Base-by-base conservation (phyloP, 2,329 filamentous ascomycete species). In the Geosmithia putterillii region DNA sequence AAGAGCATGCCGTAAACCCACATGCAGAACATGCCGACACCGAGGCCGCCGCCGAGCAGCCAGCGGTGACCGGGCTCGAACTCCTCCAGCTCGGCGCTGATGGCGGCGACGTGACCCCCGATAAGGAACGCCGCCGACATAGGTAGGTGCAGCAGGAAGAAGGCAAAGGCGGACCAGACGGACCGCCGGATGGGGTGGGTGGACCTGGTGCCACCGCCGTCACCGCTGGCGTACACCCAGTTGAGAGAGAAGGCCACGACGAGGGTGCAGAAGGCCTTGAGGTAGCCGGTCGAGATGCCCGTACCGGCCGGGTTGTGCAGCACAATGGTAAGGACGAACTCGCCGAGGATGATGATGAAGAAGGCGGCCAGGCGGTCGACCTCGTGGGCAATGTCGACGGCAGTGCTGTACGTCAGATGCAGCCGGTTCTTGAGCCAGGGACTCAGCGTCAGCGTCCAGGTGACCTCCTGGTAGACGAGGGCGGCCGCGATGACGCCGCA, bases 261-360 rank as follows among this genome's bases (percentile, higher is more conserved):
- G 5, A 72, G 56, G 1, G 66, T 70, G 54, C 66, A 70, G n/a
- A 68, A 58, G 4, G 67, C 67, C 41, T 66, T 66, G 9, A 60
- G 54, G 41, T 69, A 63, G 4, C 63, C 59, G 2, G 58, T 41
- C 20, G 67, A 70, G 38, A 71, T 53, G 0, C 68, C 68, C 14
- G 64, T 54, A 7, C 64, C 68, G 1, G 67, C 65, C 38, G 66
- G 65, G 22, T 64, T 63, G 4, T 65, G 67, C 10, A 71, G 67
- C 34, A 72, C 58, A 40, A 71, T 66, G 45, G 62, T 61, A 46
- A 69, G 70, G 15, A 71, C 57, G 47, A 70, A 71, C 46, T 71
- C 69, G 42, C 66, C 69, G 0, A 72, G 61, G n/a, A 68, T 67
- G 44, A 71, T 70, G 47, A 72, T 71, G 52, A 67, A 70, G 47